phyloP scores from a whole-genome alignment of 2,329 filamentous ascomycete species.

The Colletotrichum melonis region DNA sequence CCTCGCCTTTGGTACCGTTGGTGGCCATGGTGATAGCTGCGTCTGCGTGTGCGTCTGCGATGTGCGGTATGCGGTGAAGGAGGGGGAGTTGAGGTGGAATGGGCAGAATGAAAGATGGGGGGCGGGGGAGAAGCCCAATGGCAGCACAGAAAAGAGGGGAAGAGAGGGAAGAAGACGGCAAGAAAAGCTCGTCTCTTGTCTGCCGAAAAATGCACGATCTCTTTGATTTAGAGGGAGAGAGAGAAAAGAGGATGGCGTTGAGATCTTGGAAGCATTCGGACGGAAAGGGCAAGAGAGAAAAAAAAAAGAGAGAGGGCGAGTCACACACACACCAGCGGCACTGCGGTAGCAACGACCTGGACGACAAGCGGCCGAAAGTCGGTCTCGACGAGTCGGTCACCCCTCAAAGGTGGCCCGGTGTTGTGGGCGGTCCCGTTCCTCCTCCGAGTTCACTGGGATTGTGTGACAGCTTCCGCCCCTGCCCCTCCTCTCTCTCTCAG shows the following conservation, averaged over 20 bases:
- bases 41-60: neutral
- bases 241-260: conserved; percentile 4
- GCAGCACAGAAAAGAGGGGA: neutral
- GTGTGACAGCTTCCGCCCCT: neutral
- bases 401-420: neutral
- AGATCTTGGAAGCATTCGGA: conserved; percentile 7
- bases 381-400: conserved; percentile 24
- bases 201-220: conserved; percentile 9
- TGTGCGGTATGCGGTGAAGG: neutral
- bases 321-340: conserved; percentile 9
- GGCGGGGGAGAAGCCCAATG: conserved; percentile 10
- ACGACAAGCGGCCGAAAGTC: conserved; percentile 34
- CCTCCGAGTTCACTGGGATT: neutral
- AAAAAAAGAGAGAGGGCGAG: conserved; percentile 4
- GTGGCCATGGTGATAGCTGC: conserved; percentile 52
- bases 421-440: neutral
- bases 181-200: neutral
- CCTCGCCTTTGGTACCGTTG: conserved; percentile 45
- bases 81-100: neutral
- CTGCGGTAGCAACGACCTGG: neutral
- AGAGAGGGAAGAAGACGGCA: neutral
- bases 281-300: conserved; percentile 17
- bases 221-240: neutral
- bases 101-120: neutral
- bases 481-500: neutral